These are phyloP conservation scores for Rhazya stricta DNA, from an alignment of 257 asterid species.

Conservation along the genomic window DNA sequence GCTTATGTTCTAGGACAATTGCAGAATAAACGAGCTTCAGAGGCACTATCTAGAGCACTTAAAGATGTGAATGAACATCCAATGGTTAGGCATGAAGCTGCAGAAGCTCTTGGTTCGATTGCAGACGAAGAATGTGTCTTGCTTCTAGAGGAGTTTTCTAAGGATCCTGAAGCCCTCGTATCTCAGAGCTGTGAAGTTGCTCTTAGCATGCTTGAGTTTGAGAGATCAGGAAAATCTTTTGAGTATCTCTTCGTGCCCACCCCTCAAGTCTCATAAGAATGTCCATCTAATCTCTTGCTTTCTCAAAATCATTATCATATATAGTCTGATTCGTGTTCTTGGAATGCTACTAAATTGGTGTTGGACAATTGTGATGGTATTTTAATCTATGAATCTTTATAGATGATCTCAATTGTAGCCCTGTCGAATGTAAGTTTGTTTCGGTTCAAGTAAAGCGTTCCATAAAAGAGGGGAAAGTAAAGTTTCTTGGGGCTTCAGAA, in stretches of 20 bases:
- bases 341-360: too few relatives aligned
- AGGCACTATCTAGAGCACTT: conserved; percentile 68
- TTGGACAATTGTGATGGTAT: background rate
- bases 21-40: conserved; percentile 82
- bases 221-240: conserved; percentile 79
- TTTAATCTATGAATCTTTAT: background rate
- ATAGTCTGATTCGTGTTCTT: too few relatives aligned
- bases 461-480: too few relatives aligned
- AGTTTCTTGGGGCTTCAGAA: too few relatives aligned
- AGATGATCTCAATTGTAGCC: background rate
- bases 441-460: background rate
- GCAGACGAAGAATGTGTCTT: conserved; percentile 61
- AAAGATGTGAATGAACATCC: conserved; percentile 76
- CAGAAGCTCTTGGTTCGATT: conserved; percentile 97
- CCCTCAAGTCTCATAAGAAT: background rate
- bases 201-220: conserved; percentile 84
- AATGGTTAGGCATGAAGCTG: conserved; percentile 99
- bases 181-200: conserved; percentile 98
- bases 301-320: too few relatives aligned
- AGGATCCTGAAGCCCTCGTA: conserved; percentile 86
- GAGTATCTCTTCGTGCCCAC: conserved; percentile 53
- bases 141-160: conserved; percentile 64
- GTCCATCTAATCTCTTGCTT: too few relatives aligned
- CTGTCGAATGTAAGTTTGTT: too few relatives aligned
- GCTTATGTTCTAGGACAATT: conserved; percentile 95